A percentile compares a stretch with the other conserved stretches of the same genome.
phyloP scores from a whole-genome alignment of 352 stramenopile genomes.

The Pythium utonaiense region DNA sequence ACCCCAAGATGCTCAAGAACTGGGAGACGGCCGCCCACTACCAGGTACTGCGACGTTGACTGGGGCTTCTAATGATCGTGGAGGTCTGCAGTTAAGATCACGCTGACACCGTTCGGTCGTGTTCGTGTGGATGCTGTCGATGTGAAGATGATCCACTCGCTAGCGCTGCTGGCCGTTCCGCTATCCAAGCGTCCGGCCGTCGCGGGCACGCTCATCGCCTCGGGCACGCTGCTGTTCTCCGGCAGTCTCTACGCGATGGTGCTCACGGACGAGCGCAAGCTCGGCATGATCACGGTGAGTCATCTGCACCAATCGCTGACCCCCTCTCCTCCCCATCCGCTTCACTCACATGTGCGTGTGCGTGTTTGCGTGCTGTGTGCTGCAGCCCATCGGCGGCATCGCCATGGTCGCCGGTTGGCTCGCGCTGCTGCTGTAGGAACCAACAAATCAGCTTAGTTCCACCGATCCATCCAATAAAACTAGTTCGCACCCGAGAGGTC shows the following conservation, averaged over 20 bases:
- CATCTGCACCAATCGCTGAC: too few species aligned
- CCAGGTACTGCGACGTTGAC: constrained; percentile 33
- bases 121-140: neutral
- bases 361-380: neutral
- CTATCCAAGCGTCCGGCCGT: constrained; percentile 57
- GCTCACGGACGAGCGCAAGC: constrained; percentile 66
- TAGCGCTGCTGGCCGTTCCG: constrained; percentile 63
- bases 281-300: constrained; percentile 74
- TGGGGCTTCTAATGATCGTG: too few species aligned
- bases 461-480: neutral
- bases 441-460: neutral
- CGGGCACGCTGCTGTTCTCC: constrained; percentile 71
- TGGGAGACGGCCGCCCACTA: constrained; percentile 83
- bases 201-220: constrained; percentile 51
- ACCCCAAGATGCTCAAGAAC: constrained; percentile 80
- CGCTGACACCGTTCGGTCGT: constrained; percentile 2
- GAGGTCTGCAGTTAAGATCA: too few species aligned
- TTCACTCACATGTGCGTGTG: neutral
- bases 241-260: constrained; percentile 78
- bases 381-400: constrained; percentile 63
- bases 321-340: too few species aligned
- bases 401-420: constrained; percentile 72
- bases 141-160: constrained; percentile 59
- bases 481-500: neutral
- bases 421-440: constrained; percentile 51